Conservation (phyloP, 305 asterid species). For the Solanum hybrid region DNA sequence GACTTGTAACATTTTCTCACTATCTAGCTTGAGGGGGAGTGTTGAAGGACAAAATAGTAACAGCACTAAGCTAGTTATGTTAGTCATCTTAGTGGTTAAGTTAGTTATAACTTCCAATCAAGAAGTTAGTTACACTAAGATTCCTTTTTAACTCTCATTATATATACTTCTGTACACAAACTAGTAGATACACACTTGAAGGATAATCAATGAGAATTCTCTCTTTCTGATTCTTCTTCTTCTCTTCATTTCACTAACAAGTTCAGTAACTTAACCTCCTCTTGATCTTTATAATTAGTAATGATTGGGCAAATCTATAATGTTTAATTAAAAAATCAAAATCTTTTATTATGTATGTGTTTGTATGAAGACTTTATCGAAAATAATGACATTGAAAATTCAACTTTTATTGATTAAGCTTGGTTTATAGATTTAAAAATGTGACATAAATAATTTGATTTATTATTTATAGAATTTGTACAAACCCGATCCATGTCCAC, state of each 20-base stretch:
- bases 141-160: not conserved
- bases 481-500: not conserved
- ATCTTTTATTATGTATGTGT: not conserved
- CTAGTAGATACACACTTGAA: not conserved
- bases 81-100: not conserved
- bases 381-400: not conserved
- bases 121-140: not conserved
- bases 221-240: not conserved
- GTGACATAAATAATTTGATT: not conserved
- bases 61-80: not conserved
- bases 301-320: not conserved
- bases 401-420: not conserved
- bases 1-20: not conserved
- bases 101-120: not conserved
- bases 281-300: not conserved
- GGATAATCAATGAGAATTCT: too few species aligned
- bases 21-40: not conserved
- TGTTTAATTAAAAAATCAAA: not conserved
- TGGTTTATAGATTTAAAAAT: not conserved
- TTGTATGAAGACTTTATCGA: not conserved
- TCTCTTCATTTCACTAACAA: not conserved
- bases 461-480: not conserved
- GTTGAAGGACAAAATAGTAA: not conserved
- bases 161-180: not conserved
- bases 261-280: not conserved